phyloP scores from a whole-genome alignment of 768 basidiomycete species.

The Boletus edulis region DNA sequence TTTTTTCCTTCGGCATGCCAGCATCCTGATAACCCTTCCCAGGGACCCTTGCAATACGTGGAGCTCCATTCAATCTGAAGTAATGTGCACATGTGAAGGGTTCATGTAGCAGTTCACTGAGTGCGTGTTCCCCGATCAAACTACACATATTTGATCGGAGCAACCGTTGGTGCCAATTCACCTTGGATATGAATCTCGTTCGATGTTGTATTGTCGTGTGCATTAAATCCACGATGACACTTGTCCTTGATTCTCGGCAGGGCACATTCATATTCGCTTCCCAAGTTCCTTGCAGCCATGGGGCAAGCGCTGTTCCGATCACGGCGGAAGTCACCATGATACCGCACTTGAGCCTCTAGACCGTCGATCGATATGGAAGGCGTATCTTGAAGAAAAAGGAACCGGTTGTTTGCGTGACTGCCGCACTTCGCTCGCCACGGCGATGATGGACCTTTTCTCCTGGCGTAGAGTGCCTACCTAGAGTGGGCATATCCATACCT shows the following conservation, averaged over 20 bases:
- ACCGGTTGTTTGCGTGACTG: neutral
- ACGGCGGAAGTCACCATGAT: neutral
- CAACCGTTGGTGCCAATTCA: neutral
- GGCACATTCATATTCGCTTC: conserved; percentile 1
- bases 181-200: neutral
- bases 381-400: neutral
- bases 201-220: neutral
- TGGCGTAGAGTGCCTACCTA: neutral
- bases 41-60: neutral
- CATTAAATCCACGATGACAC: neutral
- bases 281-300: neutral
- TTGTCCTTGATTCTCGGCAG: neutral
- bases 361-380: neutral
- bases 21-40: neutral
- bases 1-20: neutral
- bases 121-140: neutral
- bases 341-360: neutral
- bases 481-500: neutral
- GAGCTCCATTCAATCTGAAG: neutral
- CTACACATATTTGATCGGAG: neutral
- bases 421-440: no score
- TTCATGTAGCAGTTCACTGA: neutral
- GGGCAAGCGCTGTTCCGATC: neutral
- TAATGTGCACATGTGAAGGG: neutral
- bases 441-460: no score